phyloP scores from a whole-genome alignment of 2,329 filamentous ascomycete species.

The Clarireedia monteithiana region DNA sequence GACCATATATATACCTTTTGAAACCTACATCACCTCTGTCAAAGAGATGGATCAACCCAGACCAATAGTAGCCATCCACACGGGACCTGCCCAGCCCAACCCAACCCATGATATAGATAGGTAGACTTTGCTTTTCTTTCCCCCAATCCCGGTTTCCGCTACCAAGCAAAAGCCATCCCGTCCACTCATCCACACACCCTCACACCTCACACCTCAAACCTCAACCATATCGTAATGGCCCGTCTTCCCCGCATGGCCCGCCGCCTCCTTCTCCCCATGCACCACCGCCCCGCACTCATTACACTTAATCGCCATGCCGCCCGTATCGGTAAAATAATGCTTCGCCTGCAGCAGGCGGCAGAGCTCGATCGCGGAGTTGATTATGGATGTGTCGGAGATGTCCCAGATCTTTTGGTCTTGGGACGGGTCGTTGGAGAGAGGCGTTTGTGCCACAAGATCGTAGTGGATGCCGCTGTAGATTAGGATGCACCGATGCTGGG shows the following conservation, averaged over 20 bases:
- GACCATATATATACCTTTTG: no score
- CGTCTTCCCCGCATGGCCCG: constrained; percentile 53
- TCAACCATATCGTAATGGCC: constrained; percentile 53
- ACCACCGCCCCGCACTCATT: constrained; percentile 64
- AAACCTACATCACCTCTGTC: no score
- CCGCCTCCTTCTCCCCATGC: constrained; percentile 55
- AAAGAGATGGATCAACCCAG: no score
- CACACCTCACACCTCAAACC: constrained; percentile 36
- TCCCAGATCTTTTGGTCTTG: constrained; percentile 61
- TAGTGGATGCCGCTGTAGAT: constrained; percentile 94
- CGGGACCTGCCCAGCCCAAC: no score
- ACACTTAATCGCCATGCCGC: constrained; percentile 70
- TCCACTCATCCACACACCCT: no score
- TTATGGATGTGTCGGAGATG: constrained; percentile 52
- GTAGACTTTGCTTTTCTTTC: no score
- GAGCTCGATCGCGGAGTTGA: constrained; percentile 58
- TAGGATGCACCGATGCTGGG: constrained; percentile 57
- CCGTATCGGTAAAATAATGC: constrained; percentile 86
- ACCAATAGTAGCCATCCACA: no score
- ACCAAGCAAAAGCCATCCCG: no score
- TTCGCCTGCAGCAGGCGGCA: constrained; percentile 59
- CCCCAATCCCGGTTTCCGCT: no score
- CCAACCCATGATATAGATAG: no score
- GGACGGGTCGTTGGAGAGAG: constrained; percentile 57
- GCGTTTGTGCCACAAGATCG: constrained; percentile 74